Conservation (phyloP, 805 yeast genomes). For the Cyberlindnera bimundalis region DNA sequence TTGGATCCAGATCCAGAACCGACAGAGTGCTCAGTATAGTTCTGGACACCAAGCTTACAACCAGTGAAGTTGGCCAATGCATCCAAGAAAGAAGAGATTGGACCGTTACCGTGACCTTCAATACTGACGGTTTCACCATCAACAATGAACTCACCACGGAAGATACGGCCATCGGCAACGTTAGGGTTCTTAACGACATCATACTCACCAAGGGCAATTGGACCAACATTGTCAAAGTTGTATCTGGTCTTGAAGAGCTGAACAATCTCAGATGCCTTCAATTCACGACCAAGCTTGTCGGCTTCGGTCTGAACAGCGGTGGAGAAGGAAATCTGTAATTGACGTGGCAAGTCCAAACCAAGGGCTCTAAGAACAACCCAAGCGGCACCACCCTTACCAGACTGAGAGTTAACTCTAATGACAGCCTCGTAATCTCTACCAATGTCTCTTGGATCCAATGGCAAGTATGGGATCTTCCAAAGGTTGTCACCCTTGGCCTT, state of each 20-base stretch:
- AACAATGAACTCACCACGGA: conserved; percentile 40
- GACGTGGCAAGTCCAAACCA: conserved; percentile 73
- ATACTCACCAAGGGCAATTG: conserved; percentile 40
- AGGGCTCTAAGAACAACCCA: conserved; percentile 71
- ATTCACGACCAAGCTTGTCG: conserved; percentile 64
- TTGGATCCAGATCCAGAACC: conserved; percentile 68
- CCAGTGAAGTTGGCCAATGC: conserved; percentile 54
- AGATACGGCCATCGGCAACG: conserved; percentile 39
- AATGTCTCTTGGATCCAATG: conserved; percentile 77
- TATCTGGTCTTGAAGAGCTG: conserved; percentile 52
- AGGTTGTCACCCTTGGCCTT: conserved; percentile 43
- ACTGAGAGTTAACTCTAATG: conserved; percentile 78
- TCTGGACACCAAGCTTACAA: conserved; percentile 55
- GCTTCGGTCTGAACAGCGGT: conserved; percentile 61
- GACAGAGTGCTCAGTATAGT: conserved; percentile 69
- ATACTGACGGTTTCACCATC: conserved; percentile 31
- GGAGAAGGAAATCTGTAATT: conserved; percentile 66
- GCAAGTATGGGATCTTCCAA: conserved; percentile 76
- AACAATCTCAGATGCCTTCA: conserved; percentile 63
- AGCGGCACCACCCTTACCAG: conserved; percentile 89
- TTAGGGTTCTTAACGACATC: conserved; percentile 32
- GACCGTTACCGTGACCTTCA: conserved; percentile 71
- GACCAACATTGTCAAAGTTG: conserved; percentile 41
- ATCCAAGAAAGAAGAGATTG: conserved; percentile 68
- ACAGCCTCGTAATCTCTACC: conserved; percentile 82